These are phyloP conservation scores for Solanum gracilifrons DNA, from an alignment of 257 asterid species.

Conservation along the genomic window DNA sequence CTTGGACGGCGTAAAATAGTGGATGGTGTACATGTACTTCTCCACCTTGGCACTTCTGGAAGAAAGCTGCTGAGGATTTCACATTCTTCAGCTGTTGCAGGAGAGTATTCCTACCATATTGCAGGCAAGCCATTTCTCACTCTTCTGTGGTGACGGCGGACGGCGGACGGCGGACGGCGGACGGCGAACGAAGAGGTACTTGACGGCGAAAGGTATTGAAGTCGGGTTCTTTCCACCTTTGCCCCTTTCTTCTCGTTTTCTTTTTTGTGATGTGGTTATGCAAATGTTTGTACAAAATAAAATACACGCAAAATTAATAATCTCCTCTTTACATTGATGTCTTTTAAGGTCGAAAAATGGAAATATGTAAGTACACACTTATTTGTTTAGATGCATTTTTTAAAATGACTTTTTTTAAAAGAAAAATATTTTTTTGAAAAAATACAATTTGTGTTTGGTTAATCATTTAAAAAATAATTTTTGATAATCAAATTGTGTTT, in stretches of 20 bases:
- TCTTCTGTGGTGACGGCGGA: neutral
- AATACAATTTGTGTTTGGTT: too few relatives aligned
- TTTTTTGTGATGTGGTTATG: neutral
- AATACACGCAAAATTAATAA: neutral
- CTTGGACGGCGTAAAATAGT: conserved; percentile 22
- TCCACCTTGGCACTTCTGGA: neutral
- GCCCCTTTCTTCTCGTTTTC: neutral
- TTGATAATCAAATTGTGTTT: too few relatives aligned
- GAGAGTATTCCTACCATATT: neutral
- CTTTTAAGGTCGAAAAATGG: neutral
- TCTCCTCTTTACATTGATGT: neutral
- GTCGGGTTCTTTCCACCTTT: neutral
- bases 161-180: neutral
- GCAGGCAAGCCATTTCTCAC: neutral
- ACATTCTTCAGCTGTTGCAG: neutral
- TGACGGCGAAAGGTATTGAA: neutral
- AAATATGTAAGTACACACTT: too few relatives aligned
- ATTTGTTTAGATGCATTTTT: too few relatives aligned
- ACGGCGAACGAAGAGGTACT: neutral
- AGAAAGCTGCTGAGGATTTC: neutral
- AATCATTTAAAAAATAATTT: too few relatives aligned
- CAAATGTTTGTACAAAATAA: neutral
- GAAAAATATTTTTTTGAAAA: too few relatives aligned
- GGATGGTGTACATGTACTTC: conserved; percentile 18
- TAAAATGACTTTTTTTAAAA: too few relatives aligned